A percentile compares a stretch with the other conserved stretches of the same genome.
These are phyloP conservation scores for Monilinia laxa DNA, from an alignment of 2,329 filamentous ascomycete genomes.

Conservation along the genomic window DNA sequence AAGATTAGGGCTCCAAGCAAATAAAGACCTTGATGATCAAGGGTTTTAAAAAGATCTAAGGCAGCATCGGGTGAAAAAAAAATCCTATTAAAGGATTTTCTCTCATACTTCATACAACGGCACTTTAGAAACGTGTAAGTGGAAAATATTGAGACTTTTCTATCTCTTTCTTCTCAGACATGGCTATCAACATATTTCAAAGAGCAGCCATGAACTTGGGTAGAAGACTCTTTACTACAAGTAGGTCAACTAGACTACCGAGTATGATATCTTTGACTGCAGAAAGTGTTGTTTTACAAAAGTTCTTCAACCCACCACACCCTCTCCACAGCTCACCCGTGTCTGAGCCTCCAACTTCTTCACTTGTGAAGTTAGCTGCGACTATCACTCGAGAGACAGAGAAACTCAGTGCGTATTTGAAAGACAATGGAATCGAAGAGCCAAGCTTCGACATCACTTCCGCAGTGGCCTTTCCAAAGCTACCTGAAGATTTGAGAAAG, in stretches of 20 bases:
- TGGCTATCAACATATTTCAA: not conserved
- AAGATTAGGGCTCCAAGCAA: not conserved
- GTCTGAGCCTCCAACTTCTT: not conserved
- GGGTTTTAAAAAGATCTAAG: too few relatives aligned
- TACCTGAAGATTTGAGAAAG: conserved; percentile 48
- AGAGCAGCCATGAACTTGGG: not conserved
- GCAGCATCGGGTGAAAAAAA: not conserved
- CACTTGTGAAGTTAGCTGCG: conserved; percentile 42
- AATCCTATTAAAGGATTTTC: not conserved
- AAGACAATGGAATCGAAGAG: conserved; percentile 44
- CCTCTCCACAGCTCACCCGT: not conserved
- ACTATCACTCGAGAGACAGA: conserved; percentile 51
- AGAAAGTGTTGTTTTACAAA: not conserved
- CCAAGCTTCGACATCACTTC: conserved; percentile 49
- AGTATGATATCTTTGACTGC: not conserved
- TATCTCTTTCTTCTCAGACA: not conserved
- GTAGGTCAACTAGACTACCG: not conserved
- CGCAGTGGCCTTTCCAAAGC: conserved; percentile 48
- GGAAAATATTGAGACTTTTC: not conserved
- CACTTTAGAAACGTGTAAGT: not conserved
- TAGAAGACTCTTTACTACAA: not conserved
- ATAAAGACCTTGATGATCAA: not conserved
- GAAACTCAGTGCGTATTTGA: conserved; percentile 51
- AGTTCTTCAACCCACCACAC: not conserved
- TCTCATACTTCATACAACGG: not conserved